These are phyloP conservation scores for Ceratocystis alfenasii DNA, from an alignment of 2,329 filamentous ascomycete genomes.

Conservation along the genomic window DNA sequence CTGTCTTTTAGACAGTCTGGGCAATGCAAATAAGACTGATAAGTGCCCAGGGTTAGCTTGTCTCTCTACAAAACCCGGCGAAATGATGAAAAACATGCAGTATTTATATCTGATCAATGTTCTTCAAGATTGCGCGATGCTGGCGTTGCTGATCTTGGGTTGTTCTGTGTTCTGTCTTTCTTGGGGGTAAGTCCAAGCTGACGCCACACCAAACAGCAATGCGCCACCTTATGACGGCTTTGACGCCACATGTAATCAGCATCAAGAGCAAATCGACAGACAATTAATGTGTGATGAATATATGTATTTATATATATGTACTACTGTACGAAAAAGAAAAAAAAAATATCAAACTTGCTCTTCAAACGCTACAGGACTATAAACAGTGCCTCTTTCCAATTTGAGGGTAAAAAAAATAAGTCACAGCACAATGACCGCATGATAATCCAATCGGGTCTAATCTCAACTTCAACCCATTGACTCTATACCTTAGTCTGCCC, in stretches of 20 bases:
- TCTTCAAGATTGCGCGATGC: neutral
- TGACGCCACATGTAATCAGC: neutral
- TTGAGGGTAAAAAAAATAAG: neutral
- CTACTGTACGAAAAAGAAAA: neutral
- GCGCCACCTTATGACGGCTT: constrained; percentile 3
- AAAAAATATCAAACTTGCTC: neutral
- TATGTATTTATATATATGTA: no score
- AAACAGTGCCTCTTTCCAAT: neutral
- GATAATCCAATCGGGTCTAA: neutral
- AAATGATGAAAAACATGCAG: no score
- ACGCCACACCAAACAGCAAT: neutral
- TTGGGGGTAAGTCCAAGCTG: constrained; percentile 3
- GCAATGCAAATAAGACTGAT: no score
- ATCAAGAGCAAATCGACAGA: neutral
- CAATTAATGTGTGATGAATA: no score
- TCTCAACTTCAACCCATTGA: neutral
- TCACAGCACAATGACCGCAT: neutral
- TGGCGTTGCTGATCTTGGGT: neutral
- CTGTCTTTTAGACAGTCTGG: neutral
- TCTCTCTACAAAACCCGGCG: no score
- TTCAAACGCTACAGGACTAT: neutral
- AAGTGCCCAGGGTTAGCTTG: no score
- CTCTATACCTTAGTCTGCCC: constrained; percentile 19
- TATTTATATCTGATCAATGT: no score
- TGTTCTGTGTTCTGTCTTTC: constrained; percentile 3